Conservation (phyloP, 2,329 filamentous ascomycete species). For the Cordyceps sp. region DNA sequence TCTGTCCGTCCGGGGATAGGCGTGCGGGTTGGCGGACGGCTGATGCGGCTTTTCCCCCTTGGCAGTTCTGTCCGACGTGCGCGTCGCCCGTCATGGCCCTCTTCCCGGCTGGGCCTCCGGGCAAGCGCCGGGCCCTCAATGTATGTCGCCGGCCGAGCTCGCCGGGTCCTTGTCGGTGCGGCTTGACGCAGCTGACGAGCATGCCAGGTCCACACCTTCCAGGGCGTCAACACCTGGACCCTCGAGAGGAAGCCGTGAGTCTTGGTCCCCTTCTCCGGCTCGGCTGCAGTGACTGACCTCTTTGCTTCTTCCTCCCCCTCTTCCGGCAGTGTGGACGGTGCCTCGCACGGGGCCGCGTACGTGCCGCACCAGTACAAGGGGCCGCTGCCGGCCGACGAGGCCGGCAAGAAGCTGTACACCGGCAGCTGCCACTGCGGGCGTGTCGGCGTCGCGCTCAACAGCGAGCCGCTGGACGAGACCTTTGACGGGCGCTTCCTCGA, state of each 20-base stretch:
- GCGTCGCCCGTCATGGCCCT: constrained; percentile 23
- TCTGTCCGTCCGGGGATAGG: constrained; percentile 7
- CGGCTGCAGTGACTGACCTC: no score
- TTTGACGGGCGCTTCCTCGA: constrained; percentile 15
- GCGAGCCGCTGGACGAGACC: constrained; percentile 23
- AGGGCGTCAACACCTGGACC: constrained; percentile 24
- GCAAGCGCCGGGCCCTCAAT: constrained; percentile 3
- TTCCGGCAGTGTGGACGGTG: constrained; percentile 20
- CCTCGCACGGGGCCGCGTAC: constrained; percentile 14
- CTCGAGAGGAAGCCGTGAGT: constrained; percentile 20
- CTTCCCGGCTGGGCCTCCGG: background rate
- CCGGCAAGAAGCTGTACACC: constrained; percentile 22
- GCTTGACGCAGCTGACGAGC: background rate
- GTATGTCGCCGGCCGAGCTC: background rate
- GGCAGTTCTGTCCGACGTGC: constrained; percentile 38
- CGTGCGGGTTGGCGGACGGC: no score
- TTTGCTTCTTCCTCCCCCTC: background rate
- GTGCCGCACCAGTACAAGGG: constrained; percentile 21
- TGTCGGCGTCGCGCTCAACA: constrained; percentile 24
- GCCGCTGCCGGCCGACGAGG: constrained; percentile 19
- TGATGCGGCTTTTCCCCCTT: no score
- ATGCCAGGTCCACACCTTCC: constrained; percentile 22
- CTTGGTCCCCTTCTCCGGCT: background rate
- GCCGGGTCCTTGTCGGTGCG: background rate
- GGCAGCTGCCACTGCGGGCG: constrained; percentile 38